A percentile compares a stretch with the other conserved stretches of the same genome.
Conservation (phyloP, 2,329 filamentous ascomycete species). For the Diaporthe vaccinii region DNA sequence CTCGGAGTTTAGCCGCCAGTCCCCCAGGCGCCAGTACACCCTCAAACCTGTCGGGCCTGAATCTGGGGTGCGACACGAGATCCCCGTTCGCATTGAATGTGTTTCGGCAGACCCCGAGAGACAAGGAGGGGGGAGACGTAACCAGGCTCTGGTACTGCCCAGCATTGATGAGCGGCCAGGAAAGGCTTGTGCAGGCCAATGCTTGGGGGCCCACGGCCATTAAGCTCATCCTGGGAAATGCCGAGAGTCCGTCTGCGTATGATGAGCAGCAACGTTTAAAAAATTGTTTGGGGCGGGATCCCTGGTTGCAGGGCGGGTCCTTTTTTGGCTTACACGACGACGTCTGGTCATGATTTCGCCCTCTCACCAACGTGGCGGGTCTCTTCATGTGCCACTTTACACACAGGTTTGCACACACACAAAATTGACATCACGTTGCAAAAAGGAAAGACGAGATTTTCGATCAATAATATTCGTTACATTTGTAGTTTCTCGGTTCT, state of each 20-base stretch:
- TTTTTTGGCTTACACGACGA: slow-evolving; percentile 17
- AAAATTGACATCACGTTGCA: not conserved
- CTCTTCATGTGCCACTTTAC: too few species aligned
- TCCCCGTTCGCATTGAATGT: slow-evolving; percentile 10
- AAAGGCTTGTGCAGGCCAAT: slow-evolving; percentile 6
- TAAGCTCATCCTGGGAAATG: not conserved
- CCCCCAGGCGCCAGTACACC: not conserved
- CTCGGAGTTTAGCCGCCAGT: slow-evolving; percentile 1
- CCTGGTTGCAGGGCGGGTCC: not conserved
- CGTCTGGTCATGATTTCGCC: not conserved
- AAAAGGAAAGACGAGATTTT: not conserved
- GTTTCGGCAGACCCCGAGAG: slow-evolving; percentile 22
- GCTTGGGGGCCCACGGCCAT: not conserved
- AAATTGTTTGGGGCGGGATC: slow-evolving; percentile 5
- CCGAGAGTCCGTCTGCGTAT: not conserved
- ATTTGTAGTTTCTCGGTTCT: slow-evolving; percentile 24
- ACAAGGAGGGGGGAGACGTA: too few species aligned
- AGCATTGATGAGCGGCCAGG: slow-evolving; percentile 12
- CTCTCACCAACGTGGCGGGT: too few species aligned
- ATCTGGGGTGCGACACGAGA: not conserved
- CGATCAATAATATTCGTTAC: slow-evolving; percentile 31
- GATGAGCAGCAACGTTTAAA: slow-evolving; percentile 19
- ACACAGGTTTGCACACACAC: not conserved
- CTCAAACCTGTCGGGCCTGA: not conserved
- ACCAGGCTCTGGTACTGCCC: slow-evolving; percentile 6